Evolutionary conservation across 495 filamentous ascomycete genomes (phyloP), one percentile per base, ranked within the genome.

Genomic region (Symbiotaphrina buchneri): DNA sequence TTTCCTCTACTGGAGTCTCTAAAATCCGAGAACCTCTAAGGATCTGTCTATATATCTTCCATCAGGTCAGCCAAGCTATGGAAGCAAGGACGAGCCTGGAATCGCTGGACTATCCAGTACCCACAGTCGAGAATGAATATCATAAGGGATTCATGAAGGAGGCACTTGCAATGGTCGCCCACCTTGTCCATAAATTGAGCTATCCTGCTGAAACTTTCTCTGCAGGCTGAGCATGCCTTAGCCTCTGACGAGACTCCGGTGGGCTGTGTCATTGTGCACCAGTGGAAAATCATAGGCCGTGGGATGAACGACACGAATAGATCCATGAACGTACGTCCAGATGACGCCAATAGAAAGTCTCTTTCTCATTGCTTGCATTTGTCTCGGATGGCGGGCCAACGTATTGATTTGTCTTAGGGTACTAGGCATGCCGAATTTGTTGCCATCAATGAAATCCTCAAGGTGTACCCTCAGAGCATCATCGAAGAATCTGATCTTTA

Each of bases 301-400:
- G 87, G 87, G 29, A 92, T 87, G 78, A 97, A 97, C 41, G 85
- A 85, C 17, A 97, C 87, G 18, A 97, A 95, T 45, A 60, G 73
- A 32, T 84, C 75, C 6, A 68, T 76, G 47, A 74, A 74, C 51
- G 68, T 72, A 48, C 16, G 59, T 45, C n/a, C n/a, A n/a, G n/a
- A n/a, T n/a, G n/a, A n/a, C n/a, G n/a, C n/a, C n/a, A n/a, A 11
- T 21, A 20, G 16, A 24, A 18, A 42, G 13, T 13, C 10, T 19
- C 28, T 20, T 16, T 21, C 15, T 35, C n/a, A 35, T 27, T 6
- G 5, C 21, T 18, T 8, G 17, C 18, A 15, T 26, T n/a, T 20
- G 23, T 17, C 25, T 37, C 17, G 19, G 26, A 6, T 24, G 6
- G 16, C 10, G n/a, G n/a, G 18, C n/a, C n/a, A n/a, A n/a, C 15